Evolutionary conservation across 78 protist genomes (phyloP), one percentile per base, ranked within the genome.

Genomic region (Polysphondylium violaceum): DNA sequence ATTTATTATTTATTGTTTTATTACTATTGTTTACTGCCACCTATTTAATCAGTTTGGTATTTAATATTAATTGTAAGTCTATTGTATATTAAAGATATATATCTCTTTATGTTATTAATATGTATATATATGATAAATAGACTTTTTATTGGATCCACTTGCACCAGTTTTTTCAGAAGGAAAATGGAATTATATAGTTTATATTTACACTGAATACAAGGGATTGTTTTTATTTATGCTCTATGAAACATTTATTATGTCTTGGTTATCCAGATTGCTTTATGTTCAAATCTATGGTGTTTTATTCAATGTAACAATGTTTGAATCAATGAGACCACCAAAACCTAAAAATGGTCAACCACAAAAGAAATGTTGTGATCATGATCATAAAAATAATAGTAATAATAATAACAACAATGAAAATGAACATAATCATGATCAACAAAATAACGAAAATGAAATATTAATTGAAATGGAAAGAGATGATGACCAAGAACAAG

Each of bases 231-330:
- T 83, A 23, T 83, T 36, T 12, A 21, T 72, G 5, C 7, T 55
- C 11, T 83, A 69, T 58, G 50, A 69, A 27, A 27, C 73, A 17
- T 27, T 83, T 8, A 36, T 83, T 83, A 43, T 69, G 55, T 55
- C 38, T 29, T 83, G 90, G 90, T 40, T 83, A n/a, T 7, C 63
- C 8, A 53, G 61, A 53, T 59, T 83, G 35, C 59, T 83, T 17
- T 83, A 67, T 58, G 50, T 58, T 29, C 90, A 83, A 55, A 35
- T 83, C 0, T 56, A 44, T 3, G 90, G 90, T 83, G 78, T 83
- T 9, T 17, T 83, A 11, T 25, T 33, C 27, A 83, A 83, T 69
- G 60, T 83, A 0, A 83, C 90, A 35, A 69, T 83, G 76, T 83
- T 83, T 69, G 90, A 83, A 69, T 43, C 33, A 21, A 83, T 83